Evolutionary conservation across 176 grass and related monocot species (phyloP), one percentile per base, ranked within the genome.

Genomic region (Lolium perenne): DNA sequence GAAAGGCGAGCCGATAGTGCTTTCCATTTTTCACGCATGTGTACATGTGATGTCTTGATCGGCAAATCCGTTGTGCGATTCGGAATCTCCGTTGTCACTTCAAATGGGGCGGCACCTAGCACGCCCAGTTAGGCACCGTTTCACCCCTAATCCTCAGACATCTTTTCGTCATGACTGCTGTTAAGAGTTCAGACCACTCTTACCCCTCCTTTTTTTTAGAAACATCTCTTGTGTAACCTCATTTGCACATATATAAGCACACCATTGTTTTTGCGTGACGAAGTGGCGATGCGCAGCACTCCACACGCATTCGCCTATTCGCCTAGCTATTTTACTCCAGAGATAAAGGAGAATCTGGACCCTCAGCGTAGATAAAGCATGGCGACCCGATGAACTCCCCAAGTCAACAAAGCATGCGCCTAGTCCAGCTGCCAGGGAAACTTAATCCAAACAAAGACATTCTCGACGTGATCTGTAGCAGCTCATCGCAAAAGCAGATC

Each of bases 321-420:
- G 32, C 32, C 32, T 35, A 72, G 10, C 2, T 59, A 73, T 17
- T 61, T 18, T 40, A 49, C 43, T 87, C 25, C 7, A 25, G 25
- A 22, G 3, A 45, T 38, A 11, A 62, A 17, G 69, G 22, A 13
- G 12, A 54, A 53, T 72, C 2, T 81, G 77, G 54, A 74, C 1
- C 67, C 67, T n/a, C 29, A 46, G n/a, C 21, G 66, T n/a, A 55
- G 83, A 35, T 35, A 35, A 35, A 35, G 32, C 32, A 35, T 35
- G 32, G 32, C 32, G 32, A 22, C 13, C 8, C 12, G 62, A 68
- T 78, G 47, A 0, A 35, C 49, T 46, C 9, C n/a, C 22, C 1
- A 22, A 86, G 77, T 86, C 85, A 87, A 43, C 78, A 75, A 87
- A 87, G 69, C 77, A 18, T 41, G 26, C 29, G 65, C 66, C 21